Conservation (phyloP, 2,329 filamentous ascomycete genomes). For the Neonectria sp. region DNA sequence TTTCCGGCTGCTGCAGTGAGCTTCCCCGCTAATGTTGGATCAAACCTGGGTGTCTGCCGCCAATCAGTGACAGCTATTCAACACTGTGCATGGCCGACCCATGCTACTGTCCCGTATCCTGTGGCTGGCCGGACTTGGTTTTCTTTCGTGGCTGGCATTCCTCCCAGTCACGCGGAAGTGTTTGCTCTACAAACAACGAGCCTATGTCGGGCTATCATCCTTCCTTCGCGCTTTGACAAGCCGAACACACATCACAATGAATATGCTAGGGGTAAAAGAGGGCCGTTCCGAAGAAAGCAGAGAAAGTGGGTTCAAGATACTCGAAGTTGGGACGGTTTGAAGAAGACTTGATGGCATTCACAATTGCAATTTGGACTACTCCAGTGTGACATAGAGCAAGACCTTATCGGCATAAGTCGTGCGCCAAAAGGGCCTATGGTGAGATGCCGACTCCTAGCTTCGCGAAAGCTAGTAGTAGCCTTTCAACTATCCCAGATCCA, state of each 20-base stretch:
- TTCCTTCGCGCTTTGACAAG: background rate
- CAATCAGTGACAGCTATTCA: constrained; percentile 5
- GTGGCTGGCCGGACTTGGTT: background rate
- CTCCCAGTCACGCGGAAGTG: background rate
- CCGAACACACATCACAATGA: background rate
- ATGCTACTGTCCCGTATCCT: constrained; percentile 6
- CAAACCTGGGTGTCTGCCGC: background rate
- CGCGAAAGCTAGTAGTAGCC: background rate
- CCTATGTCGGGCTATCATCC: background rate
- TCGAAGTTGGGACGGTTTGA: background rate
- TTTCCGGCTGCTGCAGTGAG: constrained; percentile 22
- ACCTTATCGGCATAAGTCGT: too few species aligned
- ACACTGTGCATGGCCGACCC: constrained; percentile 15
- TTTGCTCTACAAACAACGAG: background rate
- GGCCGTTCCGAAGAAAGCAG: background rate
- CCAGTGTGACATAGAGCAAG: background rate
- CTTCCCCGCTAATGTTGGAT: constrained; percentile 14
- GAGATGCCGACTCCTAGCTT: background rate
- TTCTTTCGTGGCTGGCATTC: constrained; percentile 1
- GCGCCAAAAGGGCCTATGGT: background rate
- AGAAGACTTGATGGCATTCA: background rate
- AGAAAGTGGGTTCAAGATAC: background rate
- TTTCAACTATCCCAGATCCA: background rate
- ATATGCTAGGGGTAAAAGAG: background rate
- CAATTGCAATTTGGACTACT: too few species aligned